Conservation (phyloP, 1,139 yeast genomes). For the Scheffersomyces cryptocercus region DNA sequence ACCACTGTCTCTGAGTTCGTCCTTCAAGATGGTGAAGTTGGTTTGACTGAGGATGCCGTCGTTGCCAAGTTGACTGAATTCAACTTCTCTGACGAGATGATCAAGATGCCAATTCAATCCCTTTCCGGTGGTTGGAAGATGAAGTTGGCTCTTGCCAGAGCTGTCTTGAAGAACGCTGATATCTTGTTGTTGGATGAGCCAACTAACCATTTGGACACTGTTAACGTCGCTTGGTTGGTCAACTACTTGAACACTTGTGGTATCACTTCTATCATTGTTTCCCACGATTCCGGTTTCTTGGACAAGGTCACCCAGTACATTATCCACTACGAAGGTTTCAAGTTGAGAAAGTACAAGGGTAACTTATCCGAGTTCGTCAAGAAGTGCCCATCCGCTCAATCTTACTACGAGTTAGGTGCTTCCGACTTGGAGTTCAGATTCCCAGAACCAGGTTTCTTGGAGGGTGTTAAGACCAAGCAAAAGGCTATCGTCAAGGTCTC, state of each 20-base stretch:
- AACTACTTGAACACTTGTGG: slow-evolving; percentile 98
- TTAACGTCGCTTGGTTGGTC: slow-evolving; percentile 98
- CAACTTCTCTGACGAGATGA: slow-evolving; percentile 91
- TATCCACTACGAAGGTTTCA: slow-evolving; percentile 99
- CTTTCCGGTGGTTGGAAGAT: slow-evolving; percentile 99
- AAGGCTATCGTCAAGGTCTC: slow-evolving; percentile 98
- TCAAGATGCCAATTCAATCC: slow-evolving; percentile 88
- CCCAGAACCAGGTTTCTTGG: slow-evolving; percentile 99
- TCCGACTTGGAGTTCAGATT: slow-evolving; percentile 92
- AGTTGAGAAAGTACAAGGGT: slow-evolving; percentile 99
- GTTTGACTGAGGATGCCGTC: slow-evolving; percentile 67
- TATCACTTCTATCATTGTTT: slow-evolving; percentile 95
- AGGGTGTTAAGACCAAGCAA: slow-evolving; percentile 99
- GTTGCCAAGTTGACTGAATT: slow-evolving; percentile 79
- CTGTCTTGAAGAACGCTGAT: slow-evolving; percentile 98
- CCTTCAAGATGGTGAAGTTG: slow-evolving; percentile 77
- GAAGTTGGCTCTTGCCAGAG: slow-evolving; percentile 99
- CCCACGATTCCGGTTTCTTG: slow-evolving; percentile 99
- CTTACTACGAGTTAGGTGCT: slow-evolving; percentile 98
- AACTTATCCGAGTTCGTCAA: slow-evolving; percentile 97
- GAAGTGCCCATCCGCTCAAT: slow-evolving; percentile 98
- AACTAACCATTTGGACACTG: slow-evolving; percentile 99
- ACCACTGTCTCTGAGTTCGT: slow-evolving; percentile 92
- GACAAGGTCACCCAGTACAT: slow-evolving; percentile 97
- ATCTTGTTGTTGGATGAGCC: slow-evolving; percentile 98